These are phyloP conservation scores for Botryobasidium botryosum DNA, from an alignment of 768 basidiomycete genomes.

Conservation along the genomic window DNA sequence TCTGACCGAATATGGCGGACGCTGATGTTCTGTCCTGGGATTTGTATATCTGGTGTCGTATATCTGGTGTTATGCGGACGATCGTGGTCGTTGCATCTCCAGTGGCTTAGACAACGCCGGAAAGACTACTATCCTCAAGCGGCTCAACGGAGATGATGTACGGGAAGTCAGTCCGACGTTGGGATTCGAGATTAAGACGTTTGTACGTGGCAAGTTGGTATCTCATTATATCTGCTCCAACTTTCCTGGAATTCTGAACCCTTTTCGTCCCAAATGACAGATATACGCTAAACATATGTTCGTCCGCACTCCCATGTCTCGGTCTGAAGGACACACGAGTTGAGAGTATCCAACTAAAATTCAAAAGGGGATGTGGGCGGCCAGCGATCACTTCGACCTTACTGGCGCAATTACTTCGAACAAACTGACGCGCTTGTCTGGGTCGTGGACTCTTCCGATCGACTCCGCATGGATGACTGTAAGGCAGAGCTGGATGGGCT, in stretches of 20 bases:
- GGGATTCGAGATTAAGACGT: slow-evolving; percentile 98
- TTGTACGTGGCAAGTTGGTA: slow-evolving; percentile 70
- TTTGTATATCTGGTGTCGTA: too few species aligned
- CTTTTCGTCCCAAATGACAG: slow-evolving; percentile 16
- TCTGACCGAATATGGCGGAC: too few species aligned
- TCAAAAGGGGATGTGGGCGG: slow-evolving; percentile 90
- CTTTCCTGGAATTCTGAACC: not conserved
- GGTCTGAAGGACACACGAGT: not conserved
- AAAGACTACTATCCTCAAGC: slow-evolving; percentile 95
- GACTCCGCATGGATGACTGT: slow-evolving; percentile 81
- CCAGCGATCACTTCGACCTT: slow-evolving; percentile 86
- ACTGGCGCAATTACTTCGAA: slow-evolving; percentile 99
- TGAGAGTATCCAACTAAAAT: not conserved
- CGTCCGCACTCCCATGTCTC: slow-evolving; percentile 16
- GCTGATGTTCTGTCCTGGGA: too few species aligned
- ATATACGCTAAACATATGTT: slow-evolving; percentile 30
- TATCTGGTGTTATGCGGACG: too few species aligned
- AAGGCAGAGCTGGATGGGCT: slow-evolving; percentile 71
- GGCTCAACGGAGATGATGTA: slow-evolving; percentile 85
- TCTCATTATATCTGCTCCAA: slow-evolving; percentile 12
- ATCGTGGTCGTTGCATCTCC: too few species aligned
- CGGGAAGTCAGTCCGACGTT: slow-evolving; percentile 77
- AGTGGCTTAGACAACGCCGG: slow-evolving; percentile 98
- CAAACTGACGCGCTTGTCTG: slow-evolving; percentile 96
- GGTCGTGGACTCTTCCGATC: slow-evolving; percentile 95